Base-by-base conservation (phyloP, 1,139 yeast genomes). In the Yamadazyma oceani region DNA sequence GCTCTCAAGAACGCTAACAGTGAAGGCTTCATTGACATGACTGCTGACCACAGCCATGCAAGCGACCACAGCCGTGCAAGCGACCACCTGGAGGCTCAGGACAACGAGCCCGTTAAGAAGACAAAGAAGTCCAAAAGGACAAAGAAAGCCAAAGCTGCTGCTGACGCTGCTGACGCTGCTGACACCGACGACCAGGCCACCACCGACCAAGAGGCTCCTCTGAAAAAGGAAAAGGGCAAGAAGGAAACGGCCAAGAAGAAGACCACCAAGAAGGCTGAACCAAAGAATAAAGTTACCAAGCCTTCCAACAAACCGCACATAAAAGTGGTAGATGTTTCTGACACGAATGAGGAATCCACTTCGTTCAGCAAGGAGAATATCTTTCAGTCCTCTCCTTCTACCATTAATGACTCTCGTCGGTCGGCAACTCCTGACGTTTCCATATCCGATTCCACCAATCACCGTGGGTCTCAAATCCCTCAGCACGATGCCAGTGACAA, bases 301-400 rank as follows among this genome's bases (percentile, higher is more conserved):
- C 30, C 28, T 26, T 19, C 26, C 26, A 26, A 8, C 31, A 28
- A 27, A n/a, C 6, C 22, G 32, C 13, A 11, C 26, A 35, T 6
- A 8, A 19, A 19, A 5, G 8, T 19, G 21, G 21, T 6, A 19
- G 21, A 19, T 6, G 21, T 6, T 19, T 19, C 8, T 6, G 21
- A 19, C 8, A 19, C 8, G 8, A 6, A 5, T 6, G 8, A 8
- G 8, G 21, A 19, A 4, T 19, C 35, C 15, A 53, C 54, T 19
- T 61, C 69, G 4, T 71, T 73, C 43, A 57, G 66, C 1, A 50
- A 54, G 24, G 67, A 68, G 19, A 72, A 71, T 43, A 61, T 69
- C 2, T 71, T 72, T 51, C 77, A 73, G 45, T 51, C 69, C 0
- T 49, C 55, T n/a, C 41, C 38, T 21, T 19, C 39, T 15, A 26